phyloP scores from a whole-genome alignment of 371 early-diverging fungal species.

The Mucor mucedo region DNA sequence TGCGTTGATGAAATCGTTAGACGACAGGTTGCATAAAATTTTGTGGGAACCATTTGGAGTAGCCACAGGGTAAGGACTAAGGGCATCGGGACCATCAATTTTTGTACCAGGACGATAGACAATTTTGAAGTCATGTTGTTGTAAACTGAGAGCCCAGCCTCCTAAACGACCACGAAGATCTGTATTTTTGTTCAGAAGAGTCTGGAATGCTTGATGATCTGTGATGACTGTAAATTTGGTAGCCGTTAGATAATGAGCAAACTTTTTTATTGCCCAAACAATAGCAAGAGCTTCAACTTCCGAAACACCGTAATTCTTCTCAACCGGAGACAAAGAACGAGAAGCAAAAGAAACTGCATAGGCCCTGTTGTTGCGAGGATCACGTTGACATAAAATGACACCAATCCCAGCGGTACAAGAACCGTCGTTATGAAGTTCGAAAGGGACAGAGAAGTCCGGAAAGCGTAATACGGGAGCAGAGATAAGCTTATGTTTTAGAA shows the following conservation, averaged over 20 bases:
- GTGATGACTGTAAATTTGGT: conserved; percentile 25
- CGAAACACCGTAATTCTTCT: conserved; percentile 14
- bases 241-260: conserved; percentile 11
- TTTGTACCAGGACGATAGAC: no score
- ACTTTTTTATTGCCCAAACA: conserved; percentile 23
- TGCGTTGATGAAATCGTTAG: neutral
- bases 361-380: neutral
- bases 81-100: neutral
- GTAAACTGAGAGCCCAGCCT: conserved; percentile 11
- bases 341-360: conserved; percentile 21
- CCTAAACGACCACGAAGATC: conserved; percentile 16
- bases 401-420: conserved; percentile 13
- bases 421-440: neutral
- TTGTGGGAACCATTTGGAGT: no score
- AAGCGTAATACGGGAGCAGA: neutral
- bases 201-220: conserved; percentile 29
- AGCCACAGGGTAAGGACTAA: no score
- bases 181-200: neutral
- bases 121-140: no score
- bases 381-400: conserved; percentile 9
- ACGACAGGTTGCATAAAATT: no score
- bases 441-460: no score
- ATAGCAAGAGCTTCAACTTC: conserved; percentile 24
- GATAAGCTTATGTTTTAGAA: no score
- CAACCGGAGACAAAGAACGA: conserved; percentile 8